A percentile compares a stretch with the other conserved stretches of the same genome.
Evolutionary conservation across 345 rosid genomes (phyloP).

Genomic region (Populus euphratica): DNA sequence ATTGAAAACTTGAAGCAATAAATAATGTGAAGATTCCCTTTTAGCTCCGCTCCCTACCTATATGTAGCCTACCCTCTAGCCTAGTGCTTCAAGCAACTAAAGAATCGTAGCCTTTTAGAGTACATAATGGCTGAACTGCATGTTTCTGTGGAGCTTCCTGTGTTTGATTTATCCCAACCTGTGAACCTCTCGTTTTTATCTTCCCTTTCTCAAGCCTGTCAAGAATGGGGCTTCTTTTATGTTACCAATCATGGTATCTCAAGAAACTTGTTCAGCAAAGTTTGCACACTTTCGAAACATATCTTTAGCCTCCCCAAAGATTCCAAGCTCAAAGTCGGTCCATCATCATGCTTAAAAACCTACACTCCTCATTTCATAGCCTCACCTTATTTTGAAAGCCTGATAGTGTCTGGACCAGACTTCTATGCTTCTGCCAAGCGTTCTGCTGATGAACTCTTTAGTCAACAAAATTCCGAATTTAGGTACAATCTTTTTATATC

Average conservation of each 20-base stretch:
- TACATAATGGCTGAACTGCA: slow-evolving; percentile 40
- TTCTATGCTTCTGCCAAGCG: slow-evolving; percentile 54
- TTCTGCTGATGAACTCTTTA: slow-evolving; percentile 47
- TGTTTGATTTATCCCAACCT: slow-evolving; percentile 57
- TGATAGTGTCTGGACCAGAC: slow-evolving; percentile 63
- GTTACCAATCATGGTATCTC: slow-evolving; percentile 69
- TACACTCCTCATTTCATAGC: slow-evolving; percentile 76
- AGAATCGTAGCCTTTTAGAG: slow-evolving; percentile 7
- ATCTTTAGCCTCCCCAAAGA: slow-evolving; percentile 50
- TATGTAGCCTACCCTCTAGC: slow-evolving; percentile 15
- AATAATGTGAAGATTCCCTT: not conserved
- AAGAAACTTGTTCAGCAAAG: slow-evolving; percentile 32
- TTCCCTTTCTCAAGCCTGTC: slow-evolving; percentile 59
- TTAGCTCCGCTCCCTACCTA: not conserved
- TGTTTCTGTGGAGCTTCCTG: slow-evolving; percentile 50
- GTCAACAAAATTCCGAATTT: slow-evolving; percentile 39
- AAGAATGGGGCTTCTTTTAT: slow-evolving; percentile 70
- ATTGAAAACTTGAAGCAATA: not conserved
- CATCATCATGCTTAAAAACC: slow-evolving; percentile 38
- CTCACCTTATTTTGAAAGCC: slow-evolving; percentile 76
- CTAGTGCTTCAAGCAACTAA: slow-evolving; percentile 5
- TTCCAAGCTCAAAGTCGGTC: slow-evolving; percentile 64
- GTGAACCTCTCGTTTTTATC: slow-evolving; percentile 33
- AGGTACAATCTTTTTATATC: slow-evolving; percentile 33
- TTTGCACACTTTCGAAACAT: slow-evolving; percentile 36